Evolutionary conservation across 139 green algal species (phyloP), one percentile per base, ranked within the genome.

Genomic region (Chlorella vulgaris): DNA sequence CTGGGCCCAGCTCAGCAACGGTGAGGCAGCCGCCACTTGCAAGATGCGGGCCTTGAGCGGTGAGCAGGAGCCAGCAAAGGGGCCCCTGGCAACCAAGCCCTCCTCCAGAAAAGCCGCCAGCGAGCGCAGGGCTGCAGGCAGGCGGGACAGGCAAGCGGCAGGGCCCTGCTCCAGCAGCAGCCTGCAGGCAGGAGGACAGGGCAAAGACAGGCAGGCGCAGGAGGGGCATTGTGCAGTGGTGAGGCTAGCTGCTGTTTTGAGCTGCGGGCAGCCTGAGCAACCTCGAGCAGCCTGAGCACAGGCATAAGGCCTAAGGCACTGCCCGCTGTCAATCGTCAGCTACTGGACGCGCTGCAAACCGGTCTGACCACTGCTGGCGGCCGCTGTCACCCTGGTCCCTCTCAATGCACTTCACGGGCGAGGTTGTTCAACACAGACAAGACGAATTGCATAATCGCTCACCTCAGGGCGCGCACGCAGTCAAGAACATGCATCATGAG

Each of bases 401-500:
- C n/a, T n/a, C n/a, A n/a, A n/a, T n/a, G n/a, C n/a, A n/a, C n/a
- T n/a, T n/a, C n/a, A n/a, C n/a, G n/a, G n/a, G n/a, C n/a, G n/a
- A n/a, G n/a, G n/a, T n/a, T n/a, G n/a, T n/a, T n/a, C n/a, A n/a
- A n/a, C n/a, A n/a, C n/a, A n/a, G n/a, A n/a, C n/a, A n/a, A n/a
- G n/a, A n/a, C n/a, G n/a, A n/a, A n/a, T 3, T 15, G 6, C 26
- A 1, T 40, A 26, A 1, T 10, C 15, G 13, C 77, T 24, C 50
- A 76, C 66, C 68, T 62, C 51, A 87, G 69, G 4, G 83, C 76
- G 31, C 58, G 50, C 33, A 80, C 65, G 40, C 83, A 87, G 35
- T 76, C 55, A 10, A 63, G 68, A 29, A 84, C 83, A 7, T 87
- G 83, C 75, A 84, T 63, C 83, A 84, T 80, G 22, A 87, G 66